phyloP scores from a whole-genome alignment of 805 yeast species.

The Limtongia smithiae region DNA sequence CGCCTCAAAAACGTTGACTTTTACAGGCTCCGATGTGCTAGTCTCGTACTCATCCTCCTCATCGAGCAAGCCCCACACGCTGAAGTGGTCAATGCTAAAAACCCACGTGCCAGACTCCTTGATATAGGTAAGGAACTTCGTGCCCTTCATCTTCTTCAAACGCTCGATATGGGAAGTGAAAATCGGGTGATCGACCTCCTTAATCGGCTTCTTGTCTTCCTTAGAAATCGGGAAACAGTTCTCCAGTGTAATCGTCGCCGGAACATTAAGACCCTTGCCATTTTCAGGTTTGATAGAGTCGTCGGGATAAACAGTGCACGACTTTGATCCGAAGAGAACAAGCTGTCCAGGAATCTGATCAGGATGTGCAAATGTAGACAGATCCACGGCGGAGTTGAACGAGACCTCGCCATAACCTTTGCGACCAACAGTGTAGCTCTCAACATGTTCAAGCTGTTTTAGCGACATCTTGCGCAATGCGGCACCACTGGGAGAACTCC shows the following conservation, averaged over 20 bases:
- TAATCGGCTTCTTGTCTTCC: slow-evolving; percentile 66
- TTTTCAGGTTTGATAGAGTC: slow-evolving; percentile 54
- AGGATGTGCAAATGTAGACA: slow-evolving; percentile 60
- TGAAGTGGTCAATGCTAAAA: slow-evolving; percentile 65
- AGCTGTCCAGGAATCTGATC: slow-evolving; percentile 64
- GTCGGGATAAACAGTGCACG: slow-evolving; percentile 72
- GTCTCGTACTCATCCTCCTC: slow-evolving; percentile 53
- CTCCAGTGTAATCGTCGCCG: slow-evolving; percentile 67
- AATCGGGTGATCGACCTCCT: slow-evolving; percentile 71
- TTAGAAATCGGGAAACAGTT: slow-evolving; percentile 77
- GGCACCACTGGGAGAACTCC: slow-evolving; percentile 74
- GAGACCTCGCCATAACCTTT: slow-evolving; percentile 71
- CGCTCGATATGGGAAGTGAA: slow-evolving; percentile 66
- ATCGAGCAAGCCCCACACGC: slow-evolving; percentile 85
- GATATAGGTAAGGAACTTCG: slow-evolving; percentile 72
- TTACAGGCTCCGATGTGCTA: slow-evolving; percentile 35
- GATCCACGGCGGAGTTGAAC: slow-evolving; percentile 78
- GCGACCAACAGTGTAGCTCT: slow-evolving; percentile 72
- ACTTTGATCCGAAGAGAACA: slow-evolving; percentile 56
- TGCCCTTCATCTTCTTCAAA: slow-evolving; percentile 55
- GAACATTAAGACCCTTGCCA: slow-evolving; percentile 82
- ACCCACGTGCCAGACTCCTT: slow-evolving; percentile 53
- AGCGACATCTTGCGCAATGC: slow-evolving; percentile 58
- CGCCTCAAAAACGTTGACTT: slow-evolving; percentile 17
- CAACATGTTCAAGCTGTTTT: slow-evolving; percentile 59